Evolutionary conservation across 192 early-diverging fungal species (phyloP).

Genomic region (Coemansia sp.): DNA sequence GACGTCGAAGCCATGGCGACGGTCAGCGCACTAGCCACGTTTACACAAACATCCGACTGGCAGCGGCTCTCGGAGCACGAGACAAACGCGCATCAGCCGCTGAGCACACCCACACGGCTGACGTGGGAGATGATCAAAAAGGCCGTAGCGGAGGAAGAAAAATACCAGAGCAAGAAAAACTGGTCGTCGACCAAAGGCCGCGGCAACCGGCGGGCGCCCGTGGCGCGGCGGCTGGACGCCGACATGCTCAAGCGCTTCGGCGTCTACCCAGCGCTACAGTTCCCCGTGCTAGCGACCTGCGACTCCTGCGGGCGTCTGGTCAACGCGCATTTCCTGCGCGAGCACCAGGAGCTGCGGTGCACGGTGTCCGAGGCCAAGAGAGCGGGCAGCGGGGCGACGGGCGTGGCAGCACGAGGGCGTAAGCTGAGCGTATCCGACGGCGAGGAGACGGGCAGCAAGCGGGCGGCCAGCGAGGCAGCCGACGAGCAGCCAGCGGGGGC

Average conservation of each 20-base stretch:
- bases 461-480: not conserved
- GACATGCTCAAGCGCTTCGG: constrained; percentile 50
- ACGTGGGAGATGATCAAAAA: constrained; percentile 53
- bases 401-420: constrained; percentile 6
- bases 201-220: constrained; percentile 51
- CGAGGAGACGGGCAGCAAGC: not conserved
- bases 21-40: constrained; percentile 26
- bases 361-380: constrained; percentile 32
- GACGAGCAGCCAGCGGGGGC: not conserved
- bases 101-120: constrained; percentile 24
- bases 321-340: constrained; percentile 46
- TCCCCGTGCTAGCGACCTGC: constrained; percentile 37
- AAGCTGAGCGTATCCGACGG: not conserved
- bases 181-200: constrained; percentile 55
- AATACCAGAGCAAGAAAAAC: constrained; percentile 58
- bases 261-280: constrained; percentile 44
- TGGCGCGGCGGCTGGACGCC: constrained; percentile 50
- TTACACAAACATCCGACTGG: constrained; percentile 34
- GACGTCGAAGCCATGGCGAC: constrained; percentile 18
- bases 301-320: constrained; percentile 43
- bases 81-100: constrained; percentile 4
- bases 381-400: constrained; percentile 20
- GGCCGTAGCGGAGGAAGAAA: constrained; percentile 52
- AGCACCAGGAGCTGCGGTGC: constrained; percentile 49
- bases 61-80: not conserved